Base-by-base conservation (phyloP, 495 filamentous ascomycete species). In the Neurospora tetrasperma region DNA sequence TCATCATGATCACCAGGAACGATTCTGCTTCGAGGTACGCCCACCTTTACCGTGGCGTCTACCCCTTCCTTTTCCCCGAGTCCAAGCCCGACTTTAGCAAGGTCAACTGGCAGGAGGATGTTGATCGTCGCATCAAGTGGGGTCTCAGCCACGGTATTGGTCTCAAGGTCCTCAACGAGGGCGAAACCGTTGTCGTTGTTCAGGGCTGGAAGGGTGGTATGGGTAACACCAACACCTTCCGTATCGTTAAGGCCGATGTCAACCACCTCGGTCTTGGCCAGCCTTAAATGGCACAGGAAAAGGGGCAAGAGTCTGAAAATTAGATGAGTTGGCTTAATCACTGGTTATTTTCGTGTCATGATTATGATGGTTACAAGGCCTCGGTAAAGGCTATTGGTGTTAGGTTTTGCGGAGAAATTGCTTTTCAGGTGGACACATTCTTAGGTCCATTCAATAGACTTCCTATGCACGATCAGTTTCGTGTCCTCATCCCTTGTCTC, bases 71-170 rank as follows among this genome's bases (percentile, higher is more conserved):
- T 75, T 99, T 97, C 87, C 89, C 92, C 69, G 91, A 97, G 86
- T 82, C 85, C 72, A 98, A 98, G 89, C 96, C 96, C 70, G 92
- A 99, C 85, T 99, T 98, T 86, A 84, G 84, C 77, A 86, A 85
- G 77, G 90, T 90, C 78, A 91, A 94, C 80, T 99, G 96, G 96
- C 96, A 99, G 85, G 93, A 98, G 85, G 96, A 99, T 83, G 96
- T 99, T 76, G 96, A 99, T 85, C 88, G 91, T 79, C 93, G 96
- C 78, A 92, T 98, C 76, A 96, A 93, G 85, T 99, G 95, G 95
- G 96, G 92, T 82, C 91, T 98, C 80, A 81, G 82, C 78, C 88
- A 93, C 78, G 96, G 93, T 75, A 90, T 96, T 76, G 89, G 90
- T 79, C 89, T 99, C 72, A 91, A 92, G 72, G 88, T 98, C 72